Evolutionary conservation across 2,329 filamentous ascomycete species (phyloP).

Genomic region (Aaosphaeria arxii): DNA sequence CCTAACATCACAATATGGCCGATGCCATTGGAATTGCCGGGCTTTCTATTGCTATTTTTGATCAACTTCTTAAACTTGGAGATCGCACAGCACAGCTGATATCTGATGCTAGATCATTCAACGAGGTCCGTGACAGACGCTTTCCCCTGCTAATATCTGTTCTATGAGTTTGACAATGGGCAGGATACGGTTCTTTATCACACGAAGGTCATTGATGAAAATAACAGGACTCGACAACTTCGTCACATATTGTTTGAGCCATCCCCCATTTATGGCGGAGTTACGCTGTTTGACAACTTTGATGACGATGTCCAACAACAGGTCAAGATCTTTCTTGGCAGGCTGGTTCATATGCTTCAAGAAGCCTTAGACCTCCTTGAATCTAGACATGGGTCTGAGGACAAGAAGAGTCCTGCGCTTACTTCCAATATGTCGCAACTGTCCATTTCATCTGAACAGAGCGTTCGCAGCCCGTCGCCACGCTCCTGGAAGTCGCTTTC

Average conservation of each 20-base stretch:
- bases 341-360: conserved; percentile 3
- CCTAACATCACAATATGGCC: no score
- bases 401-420: background rate
- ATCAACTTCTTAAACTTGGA: conserved; percentile 10
- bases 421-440: background rate
- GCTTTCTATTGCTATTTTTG: conserved; percentile 5
- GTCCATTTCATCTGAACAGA: background rate
- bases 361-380: conserved; percentile 7
- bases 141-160: background rate
- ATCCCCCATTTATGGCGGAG: conserved; percentile 1
- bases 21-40: no score
- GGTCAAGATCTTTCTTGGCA: conserved; percentile 6
- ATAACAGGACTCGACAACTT: conserved; percentile 6
- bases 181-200: conserved; percentile 3
- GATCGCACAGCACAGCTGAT: conserved; percentile 9
- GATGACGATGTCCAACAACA: conserved; percentile 8
- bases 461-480: background rate
- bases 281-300: conserved; percentile 6
- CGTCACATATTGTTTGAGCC: conserved; percentile 8
- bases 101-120: conserved; percentile 8
- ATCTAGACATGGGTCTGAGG: conserved; percentile 1
- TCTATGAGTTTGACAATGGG: background rate
- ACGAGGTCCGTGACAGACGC: conserved; percentile 1
- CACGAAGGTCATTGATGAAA: conserved; percentile 6
- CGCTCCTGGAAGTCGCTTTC: background rate